phyloP scores from a whole-genome alignment of 306 rosid species.

The Dalbergia cochinchinensis region DNA sequence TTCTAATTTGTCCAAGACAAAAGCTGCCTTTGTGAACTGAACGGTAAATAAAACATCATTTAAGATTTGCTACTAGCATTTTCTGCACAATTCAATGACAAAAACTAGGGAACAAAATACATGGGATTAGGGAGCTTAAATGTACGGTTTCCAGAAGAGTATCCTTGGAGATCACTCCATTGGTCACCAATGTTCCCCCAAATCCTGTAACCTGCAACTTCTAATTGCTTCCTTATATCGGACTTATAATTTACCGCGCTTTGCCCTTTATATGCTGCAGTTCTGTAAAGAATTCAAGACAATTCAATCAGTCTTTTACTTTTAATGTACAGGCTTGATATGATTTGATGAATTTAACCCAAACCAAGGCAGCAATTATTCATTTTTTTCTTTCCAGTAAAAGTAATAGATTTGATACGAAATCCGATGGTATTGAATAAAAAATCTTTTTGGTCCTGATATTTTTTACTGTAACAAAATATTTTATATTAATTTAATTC shows the following conservation, averaged over 20 bases:
- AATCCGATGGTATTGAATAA: too few relatives aligned
- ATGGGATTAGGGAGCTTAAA: constrained; percentile 94
- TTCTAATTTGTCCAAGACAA: background rate
- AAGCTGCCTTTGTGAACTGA: background rate
- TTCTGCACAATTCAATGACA: background rate
- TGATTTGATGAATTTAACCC: too few relatives aligned
- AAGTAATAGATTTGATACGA: too few relatives aligned
- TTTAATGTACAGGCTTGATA: too few relatives aligned
- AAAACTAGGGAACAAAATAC: constrained; percentile 78
- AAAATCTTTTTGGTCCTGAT: too few relatives aligned
- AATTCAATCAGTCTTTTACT: background rate
- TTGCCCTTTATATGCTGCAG: constrained; percentile 60
- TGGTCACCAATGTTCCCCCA: constrained; percentile 96
- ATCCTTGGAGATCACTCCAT: constrained; percentile 88
- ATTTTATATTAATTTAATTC: too few relatives aligned
- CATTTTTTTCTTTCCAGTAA: too few relatives aligned
- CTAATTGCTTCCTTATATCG: constrained; percentile 58
- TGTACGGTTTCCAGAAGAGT: constrained; percentile 71
- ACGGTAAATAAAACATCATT: background rate
- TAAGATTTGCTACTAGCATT: background rate
- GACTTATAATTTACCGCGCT: constrained; percentile 74
- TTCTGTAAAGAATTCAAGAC: constrained; percentile 48
- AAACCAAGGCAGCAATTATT: too few relatives aligned
- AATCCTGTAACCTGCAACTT: constrained; percentile 70
- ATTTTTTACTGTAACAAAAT: too few relatives aligned